Evolutionary conservation across 169 alveolate species (phyloP).

Genomic region (Plasmodium sp.): DNA sequence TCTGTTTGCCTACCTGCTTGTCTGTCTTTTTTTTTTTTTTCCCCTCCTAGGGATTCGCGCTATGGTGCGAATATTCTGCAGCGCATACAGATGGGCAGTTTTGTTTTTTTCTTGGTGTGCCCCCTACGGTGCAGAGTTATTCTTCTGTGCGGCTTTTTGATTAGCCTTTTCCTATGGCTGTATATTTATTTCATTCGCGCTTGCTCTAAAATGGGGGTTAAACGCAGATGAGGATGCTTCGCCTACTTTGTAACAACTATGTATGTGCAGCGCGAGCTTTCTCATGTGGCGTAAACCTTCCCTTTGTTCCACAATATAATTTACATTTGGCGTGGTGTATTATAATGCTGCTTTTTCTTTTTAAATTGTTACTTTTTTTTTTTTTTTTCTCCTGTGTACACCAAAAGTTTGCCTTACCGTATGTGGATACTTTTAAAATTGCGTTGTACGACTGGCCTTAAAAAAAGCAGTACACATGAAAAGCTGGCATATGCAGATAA

Average conservation of each 20-base stretch:
- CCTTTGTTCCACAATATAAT: background rate
- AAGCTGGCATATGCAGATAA: background rate
- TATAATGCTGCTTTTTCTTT: background rate
- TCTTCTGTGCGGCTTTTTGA: background rate
- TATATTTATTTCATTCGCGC: background rate
- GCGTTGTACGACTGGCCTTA: background rate
- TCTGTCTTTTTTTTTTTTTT: background rate
- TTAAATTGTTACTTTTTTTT: background rate
- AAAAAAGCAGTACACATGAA: background rate
- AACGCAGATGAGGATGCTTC: background rate
- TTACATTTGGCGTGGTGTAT: background rate
- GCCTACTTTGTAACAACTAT: background rate
- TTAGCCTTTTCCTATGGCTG: background rate
- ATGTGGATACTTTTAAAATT: background rate
- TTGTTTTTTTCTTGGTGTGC: background rate
- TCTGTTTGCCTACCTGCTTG: background rate
- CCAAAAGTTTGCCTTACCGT: background rate
- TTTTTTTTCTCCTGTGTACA: background rate
- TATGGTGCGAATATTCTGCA: background rate
- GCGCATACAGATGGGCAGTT: background rate
- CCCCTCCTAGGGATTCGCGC: background rate
- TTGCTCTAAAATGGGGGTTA: background rate
- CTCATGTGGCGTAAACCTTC: background rate
- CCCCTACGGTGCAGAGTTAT: background rate
- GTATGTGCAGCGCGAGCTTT: background rate